Percentiles rank a stretch among this genome's conserved stretches.
These are phyloP conservation scores for Vinca major DNA, from an alignment of 305 asterid genomes.

Conservation along the genomic window DNA sequence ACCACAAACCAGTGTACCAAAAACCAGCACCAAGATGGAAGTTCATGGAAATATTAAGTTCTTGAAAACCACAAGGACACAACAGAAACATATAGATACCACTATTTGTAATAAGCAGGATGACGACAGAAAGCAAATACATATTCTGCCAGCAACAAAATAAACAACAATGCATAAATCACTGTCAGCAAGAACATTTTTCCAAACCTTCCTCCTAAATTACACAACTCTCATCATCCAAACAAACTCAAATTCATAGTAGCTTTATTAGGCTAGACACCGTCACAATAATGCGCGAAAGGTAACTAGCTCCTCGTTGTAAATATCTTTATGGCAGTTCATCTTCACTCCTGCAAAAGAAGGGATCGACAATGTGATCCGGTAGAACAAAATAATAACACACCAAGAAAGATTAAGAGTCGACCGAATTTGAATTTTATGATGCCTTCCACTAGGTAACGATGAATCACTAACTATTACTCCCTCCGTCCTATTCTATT, in stretches of 20 bases:
- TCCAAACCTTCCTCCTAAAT: slow-evolving; percentile 2
- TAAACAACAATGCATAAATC: neutral
- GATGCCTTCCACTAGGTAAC: neutral
- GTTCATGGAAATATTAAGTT: neutral
- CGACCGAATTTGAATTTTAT: neutral
- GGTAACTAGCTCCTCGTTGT: neutral
- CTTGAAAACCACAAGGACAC: neutral
- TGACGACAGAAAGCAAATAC: neutral
- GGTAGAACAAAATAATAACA: neutral
- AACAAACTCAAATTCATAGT: slow-evolving; percentile 2
- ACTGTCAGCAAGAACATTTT: neutral
- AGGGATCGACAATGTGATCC: neutral
- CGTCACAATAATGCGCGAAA: neutral
- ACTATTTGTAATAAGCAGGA: neutral
- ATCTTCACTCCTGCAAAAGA: slow-evolving; percentile 15
- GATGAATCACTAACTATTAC: neutral
- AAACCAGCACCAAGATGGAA: no score
- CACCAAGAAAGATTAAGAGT: neutral
- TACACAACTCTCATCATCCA: neutral
- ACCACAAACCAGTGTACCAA: no score
- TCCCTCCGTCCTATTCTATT: neutral
- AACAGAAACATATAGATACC: neutral
- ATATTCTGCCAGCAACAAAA: neutral
- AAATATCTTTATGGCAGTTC: neutral
- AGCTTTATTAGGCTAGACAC: neutral